phyloP scores from a whole-genome alignment of 225 moss, liverwort and hornwort genomes.

The Polytrichum commune region DNA sequence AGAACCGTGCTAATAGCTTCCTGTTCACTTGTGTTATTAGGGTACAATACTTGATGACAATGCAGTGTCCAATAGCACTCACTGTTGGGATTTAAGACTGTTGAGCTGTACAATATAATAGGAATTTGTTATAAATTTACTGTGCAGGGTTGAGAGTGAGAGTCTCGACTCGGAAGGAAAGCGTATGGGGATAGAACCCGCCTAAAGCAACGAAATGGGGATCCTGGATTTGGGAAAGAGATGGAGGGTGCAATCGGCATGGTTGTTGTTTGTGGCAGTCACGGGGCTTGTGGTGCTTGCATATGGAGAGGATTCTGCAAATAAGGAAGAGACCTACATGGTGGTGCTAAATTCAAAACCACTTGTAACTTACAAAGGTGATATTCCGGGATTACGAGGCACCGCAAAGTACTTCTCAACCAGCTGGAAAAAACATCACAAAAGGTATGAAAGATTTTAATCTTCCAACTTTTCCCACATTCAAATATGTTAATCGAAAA shows the following conservation, averaged over 20 bases:
- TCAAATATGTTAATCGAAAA: no score
- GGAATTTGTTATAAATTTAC: neutral
- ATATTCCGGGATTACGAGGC: slow-evolving; percentile 35
- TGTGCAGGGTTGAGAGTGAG: neutral
- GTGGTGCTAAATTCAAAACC: slow-evolving; percentile 40
- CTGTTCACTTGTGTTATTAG: no score
- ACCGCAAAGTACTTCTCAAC: slow-evolving; percentile 46
- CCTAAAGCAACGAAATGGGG: slow-evolving; percentile 14
- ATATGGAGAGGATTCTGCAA: slow-evolving; percentile 14
- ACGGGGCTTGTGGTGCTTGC: slow-evolving; percentile 11
- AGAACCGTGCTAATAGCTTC: no score
- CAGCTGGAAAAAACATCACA: slow-evolving; percentile 41
- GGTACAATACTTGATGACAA: no score
- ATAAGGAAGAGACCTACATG: slow-evolving; percentile 21
- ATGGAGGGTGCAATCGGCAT: slow-evolving; percentile 5
- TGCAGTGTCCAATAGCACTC: no score
- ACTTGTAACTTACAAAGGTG: slow-evolving; percentile 42
- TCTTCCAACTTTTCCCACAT: no score
- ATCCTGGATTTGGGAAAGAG: slow-evolving; percentile 6
- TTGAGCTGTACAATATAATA: no score
- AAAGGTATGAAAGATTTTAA: slow-evolving; percentile 13
- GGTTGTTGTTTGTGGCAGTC: slow-evolving; percentile 15
- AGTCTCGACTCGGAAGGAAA: no score
- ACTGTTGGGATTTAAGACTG: no score
- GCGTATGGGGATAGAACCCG: slow-evolving; percentile 10